Base-by-base conservation (phyloP, 345 rosid species). In the Conringia planisiliqua region DNA sequence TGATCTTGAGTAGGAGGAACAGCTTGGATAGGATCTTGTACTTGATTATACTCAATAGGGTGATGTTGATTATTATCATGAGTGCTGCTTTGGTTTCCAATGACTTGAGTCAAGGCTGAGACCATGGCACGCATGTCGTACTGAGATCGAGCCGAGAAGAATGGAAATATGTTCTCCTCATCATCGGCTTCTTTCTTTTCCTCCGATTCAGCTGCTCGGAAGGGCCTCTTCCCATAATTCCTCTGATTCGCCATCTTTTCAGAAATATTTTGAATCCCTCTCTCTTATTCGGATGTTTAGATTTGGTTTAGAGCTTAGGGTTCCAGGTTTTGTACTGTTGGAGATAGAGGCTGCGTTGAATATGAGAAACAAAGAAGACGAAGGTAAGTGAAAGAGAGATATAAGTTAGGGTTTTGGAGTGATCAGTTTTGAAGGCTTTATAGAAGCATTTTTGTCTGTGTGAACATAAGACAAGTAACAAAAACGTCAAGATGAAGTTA, bases 21-120 rank as follows among this genome's bases (percentile, higher is more conserved):
- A 10, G 51, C 51, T 52, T 66, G 81, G 62, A 22, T 50, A 51
- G 50, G 62, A 48, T 44, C 67, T 77, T 78, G 78, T 42, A n/a
- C n/a, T n/a, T 71, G 81, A 43, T 43, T 52, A 72, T 58, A 60
- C 13, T 60, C 65, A 52, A 30, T 44, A 58, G 83, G 44, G 16
- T 73, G 84, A 13, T 76, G 56, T 12, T 83, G 83, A 67, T 20
- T 62, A 46, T 68, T 66, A 62, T 71, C 56, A 56, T 29, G 36
- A 40, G 84, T 62, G 70, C 24, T 66, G 32, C 59, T 74, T 69
- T 70, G 60, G 66, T 62, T 78, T 40, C 84, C 87, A 33, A 90
- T 88, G 38, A 90, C 96, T 75, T 90, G 90, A 75, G 90, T 14
- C 66, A 90, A 83, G 66, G 93, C 96, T 14, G 92, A 82, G 62